A percentile compares a stretch with the other conserved stretches of the same genome.
Conservation (phyloP, 1,284 basidiomycete species). For the Leccinum subrobustum region DNA sequence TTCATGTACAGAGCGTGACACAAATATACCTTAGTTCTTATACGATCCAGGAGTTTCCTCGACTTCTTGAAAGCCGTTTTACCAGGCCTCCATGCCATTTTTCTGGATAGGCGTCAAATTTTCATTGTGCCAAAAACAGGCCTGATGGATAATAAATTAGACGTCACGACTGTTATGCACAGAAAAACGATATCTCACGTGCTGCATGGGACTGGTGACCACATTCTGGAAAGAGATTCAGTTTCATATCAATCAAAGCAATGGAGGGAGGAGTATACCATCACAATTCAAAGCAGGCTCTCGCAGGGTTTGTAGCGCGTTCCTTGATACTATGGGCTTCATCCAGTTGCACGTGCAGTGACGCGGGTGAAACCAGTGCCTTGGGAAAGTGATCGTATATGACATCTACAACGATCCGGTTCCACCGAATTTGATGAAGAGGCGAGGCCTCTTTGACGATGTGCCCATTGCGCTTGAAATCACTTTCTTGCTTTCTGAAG, state of each 20-base stretch:
- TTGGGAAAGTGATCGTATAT: neutral
- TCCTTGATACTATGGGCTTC: slow-evolving; percentile 99
- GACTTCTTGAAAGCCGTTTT: slow-evolving; percentile 87
- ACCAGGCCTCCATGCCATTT: slow-evolving; percentile 72
- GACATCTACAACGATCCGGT: slow-evolving; percentile 62
- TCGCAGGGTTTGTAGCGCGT: slow-evolving; percentile 92
- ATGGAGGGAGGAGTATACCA: slow-evolving; percentile 43
- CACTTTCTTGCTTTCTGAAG: slow-evolving; percentile 90
- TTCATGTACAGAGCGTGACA: neutral
- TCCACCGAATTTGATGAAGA: slow-evolving; percentile 87
- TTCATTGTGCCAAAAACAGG: slow-evolving; percentile 90
- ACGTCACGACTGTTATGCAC: neutral
- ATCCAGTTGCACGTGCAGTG: slow-evolving; percentile 64
- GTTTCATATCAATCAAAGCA: neutral
- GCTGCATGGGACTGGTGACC: slow-evolving; percentile 92
- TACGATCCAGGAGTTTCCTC: slow-evolving; percentile 83
- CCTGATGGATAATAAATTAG: slow-evolving; percentile 40
- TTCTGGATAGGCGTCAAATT: slow-evolving; percentile 94
- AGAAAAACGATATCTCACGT: slow-evolving; percentile 49
- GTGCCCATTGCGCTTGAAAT: slow-evolving; percentile 85
- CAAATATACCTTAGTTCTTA: slow-evolving; percentile 79
- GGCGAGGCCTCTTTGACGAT: slow-evolving; percentile 90
- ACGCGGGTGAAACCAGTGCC: neutral
- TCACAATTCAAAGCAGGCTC: slow-evolving; percentile 91
- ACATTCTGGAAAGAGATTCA: slow-evolving; percentile 54